Percentiles rank a stretch among this genome's conserved stretches.
Evolutionary conservation across 1,139 yeast genomes (phyloP).

Genomic region (Yarrowia galli): DNA sequence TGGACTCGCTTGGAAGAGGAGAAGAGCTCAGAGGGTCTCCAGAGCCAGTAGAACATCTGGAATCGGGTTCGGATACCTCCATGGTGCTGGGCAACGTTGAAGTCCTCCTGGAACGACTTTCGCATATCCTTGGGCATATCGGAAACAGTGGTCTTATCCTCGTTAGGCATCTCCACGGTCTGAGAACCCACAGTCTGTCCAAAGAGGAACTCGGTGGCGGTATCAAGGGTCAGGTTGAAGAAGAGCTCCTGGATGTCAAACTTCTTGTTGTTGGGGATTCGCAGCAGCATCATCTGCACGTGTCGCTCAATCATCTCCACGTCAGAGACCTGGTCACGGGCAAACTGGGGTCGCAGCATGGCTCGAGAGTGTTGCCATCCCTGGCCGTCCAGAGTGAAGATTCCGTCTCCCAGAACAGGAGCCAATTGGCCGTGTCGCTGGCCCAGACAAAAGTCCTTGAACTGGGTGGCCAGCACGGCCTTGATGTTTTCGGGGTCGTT

Average conservation of each 20-base stretch:
- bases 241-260: conserved; percentile 61
- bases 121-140: conserved; percentile 38
- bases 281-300: conserved; percentile 51
- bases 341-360: conserved; percentile 64
- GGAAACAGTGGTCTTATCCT: conserved; percentile 13
- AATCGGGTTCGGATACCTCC: conserved; percentile 29
- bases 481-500: conserved; percentile 58
- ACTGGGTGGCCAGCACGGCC: conserved; percentile 52
- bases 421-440: conserved; percentile 54
- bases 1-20: conserved; percentile 45
- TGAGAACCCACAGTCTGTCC: conserved; percentile 59
- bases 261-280: conserved; percentile 46
- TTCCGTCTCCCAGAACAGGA: conserved; percentile 62
- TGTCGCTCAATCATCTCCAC: conserved; percentile 58
- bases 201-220: conserved; percentile 67
- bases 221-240: conserved; percentile 62
- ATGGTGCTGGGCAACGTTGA: conserved; percentile 32
- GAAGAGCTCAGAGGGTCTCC: conserved; percentile 28
- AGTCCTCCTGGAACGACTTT: conserved; percentile 35
- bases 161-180: conserved; percentile 19
- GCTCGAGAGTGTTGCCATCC: conserved; percentile 67
- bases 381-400: conserved; percentile 61
- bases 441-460: conserved; percentile 62
- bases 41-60: conserved; percentile 38
- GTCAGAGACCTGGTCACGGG: conserved; percentile 60